Evolutionary conservation across 2,329 filamentous ascomycete species (phyloP), one percentile per base, ranked within the genome.

Genomic region (Trematosphaeria pertusa): DNA sequence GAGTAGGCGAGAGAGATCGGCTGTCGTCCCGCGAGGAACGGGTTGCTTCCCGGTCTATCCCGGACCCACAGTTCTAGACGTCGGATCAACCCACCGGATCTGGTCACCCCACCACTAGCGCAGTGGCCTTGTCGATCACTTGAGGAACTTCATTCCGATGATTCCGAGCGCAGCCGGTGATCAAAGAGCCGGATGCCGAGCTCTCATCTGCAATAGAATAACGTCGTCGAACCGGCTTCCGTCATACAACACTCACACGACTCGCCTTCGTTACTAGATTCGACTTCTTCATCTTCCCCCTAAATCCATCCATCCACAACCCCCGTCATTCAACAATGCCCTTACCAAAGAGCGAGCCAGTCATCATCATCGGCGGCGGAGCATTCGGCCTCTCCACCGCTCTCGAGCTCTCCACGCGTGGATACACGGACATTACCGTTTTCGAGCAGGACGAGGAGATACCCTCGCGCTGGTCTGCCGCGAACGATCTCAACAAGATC

Each of bases 401-500:
- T 26, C 57, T 62, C 17, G 61, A 69, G 40, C 54, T 69, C 18
- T 61, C 60, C 10, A 56, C 52, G n/a, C 58, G 61, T 28, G 62
- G 65, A 22, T 66, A 65, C 50, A 58, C 54, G 7, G 47, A 64
- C 38, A 58, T 69, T 20, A 64, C 60, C n/a, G 58, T 67, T 14
- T 63, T 67, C 21, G 65, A 69, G 37, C 60, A 56, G 22, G 65
- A 64, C 31, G 52, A 54, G 9, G 65, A 70, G 8, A 74, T 78
- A 2, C 81, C 81, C 1, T 78, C 79, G 1, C 67, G 69, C 4
- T 76, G 66, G 57, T 84, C 83, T 0, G 83, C 81, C 0, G 82
- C 77, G 15, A 82, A 83, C 48, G 81, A 86, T 52, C 60, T 85
- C 19, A 86, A 85, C 62, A 86, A 86, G 64, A 85, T 85, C 44